A percentile compares a stretch with the other conserved stretches of the same genome.
Conservation (phyloP, 148 eudicot species). For the Chenopodium formosanum region DNA sequence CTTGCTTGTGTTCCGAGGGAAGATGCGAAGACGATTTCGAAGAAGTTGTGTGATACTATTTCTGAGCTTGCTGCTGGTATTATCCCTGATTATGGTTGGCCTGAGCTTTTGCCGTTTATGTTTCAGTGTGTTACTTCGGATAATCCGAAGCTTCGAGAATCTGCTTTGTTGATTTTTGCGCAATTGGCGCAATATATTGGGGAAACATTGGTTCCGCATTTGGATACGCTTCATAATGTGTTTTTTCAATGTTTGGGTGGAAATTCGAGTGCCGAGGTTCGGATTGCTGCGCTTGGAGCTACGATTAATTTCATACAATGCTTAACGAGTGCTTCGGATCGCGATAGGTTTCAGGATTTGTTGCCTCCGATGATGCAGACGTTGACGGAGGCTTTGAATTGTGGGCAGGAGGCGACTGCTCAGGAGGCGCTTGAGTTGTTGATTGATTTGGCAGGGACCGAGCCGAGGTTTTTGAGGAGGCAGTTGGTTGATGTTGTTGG, state of each 20-base stretch:
- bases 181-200: slow-evolving; percentile 81
- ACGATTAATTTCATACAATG: slow-evolving; percentile 80
- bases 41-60: slow-evolving; percentile 71
- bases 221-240: slow-evolving; percentile 58
- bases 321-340: slow-evolving; percentile 45
- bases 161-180: slow-evolving; percentile 66
- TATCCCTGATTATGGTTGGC: slow-evolving; percentile 72
- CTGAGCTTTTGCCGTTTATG: slow-evolving; percentile 75
- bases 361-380: slow-evolving; percentile 85
- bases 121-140: slow-evolving; percentile 65
- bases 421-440: slow-evolving; percentile 79
- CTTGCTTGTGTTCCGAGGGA: slow-evolving; percentile 56
- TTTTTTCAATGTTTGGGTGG: slow-evolving; percentile 55
- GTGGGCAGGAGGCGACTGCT: slow-evolving; percentile 72
- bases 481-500: slow-evolving; percentile 83
- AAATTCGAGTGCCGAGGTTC: slow-evolving; percentile 47
- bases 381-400: slow-evolving; percentile 70
- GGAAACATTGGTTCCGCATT: slow-evolving; percentile 54
- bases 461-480: slow-evolving; percentile 74
- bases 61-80: slow-evolving; percentile 79
- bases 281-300: slow-evolving; percentile 74
- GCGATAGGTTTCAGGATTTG: slow-evolving; percentile 80
- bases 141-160: slow-evolving; percentile 47
- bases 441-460: slow-evolving; percentile 82
- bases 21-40: slow-evolving; percentile 50